Evolutionary conservation across 1,284 basidiomycete genomes (phyloP).

Genomic region (Paramarasmius palmivorus): DNA sequence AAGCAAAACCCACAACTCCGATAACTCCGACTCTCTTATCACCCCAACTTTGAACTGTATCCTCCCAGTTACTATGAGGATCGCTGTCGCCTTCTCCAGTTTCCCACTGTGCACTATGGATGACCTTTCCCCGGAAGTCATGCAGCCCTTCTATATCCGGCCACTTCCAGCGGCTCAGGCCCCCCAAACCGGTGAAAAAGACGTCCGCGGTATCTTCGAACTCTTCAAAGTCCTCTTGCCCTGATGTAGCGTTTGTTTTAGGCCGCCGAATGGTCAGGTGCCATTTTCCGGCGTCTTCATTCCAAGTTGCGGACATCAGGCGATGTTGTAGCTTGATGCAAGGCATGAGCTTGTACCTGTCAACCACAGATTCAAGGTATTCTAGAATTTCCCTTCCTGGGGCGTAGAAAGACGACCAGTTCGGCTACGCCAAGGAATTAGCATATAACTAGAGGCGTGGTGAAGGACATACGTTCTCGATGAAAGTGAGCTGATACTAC

Average conservation of each 20-base stretch:
- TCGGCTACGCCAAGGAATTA: constrained; percentile 31
- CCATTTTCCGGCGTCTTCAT: constrained; percentile 55
- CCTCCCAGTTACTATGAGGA: constrained; percentile 35
- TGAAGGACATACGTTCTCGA: constrained; percentile 41
- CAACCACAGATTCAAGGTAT: constrained; percentile 54
- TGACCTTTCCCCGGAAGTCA: constrained; percentile 47
- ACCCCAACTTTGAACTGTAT: constrained; percentile 48
- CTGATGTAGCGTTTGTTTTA: constrained; percentile 16
- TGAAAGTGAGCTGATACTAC: constrained; percentile 62
- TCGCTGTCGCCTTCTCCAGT: constrained; percentile 35
- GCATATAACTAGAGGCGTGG: neutral
- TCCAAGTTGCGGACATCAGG: constrained; percentile 48
- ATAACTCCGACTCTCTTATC: constrained; percentile 62
- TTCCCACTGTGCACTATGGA: constrained; percentile 63
- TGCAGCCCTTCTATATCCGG: constrained; percentile 57
- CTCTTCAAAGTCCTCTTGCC: constrained; percentile 37
- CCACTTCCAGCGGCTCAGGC: constrained; percentile 56
- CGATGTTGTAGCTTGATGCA: constrained; percentile 58
- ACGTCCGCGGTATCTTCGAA: constrained; percentile 54
- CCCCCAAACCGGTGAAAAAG: constrained; percentile 51
- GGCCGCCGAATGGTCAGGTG: constrained; percentile 47
- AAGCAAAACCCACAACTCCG: constrained; percentile 47
- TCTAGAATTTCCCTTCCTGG: constrained; percentile 55
- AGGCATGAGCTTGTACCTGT: constrained; percentile 56
- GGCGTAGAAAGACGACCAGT: constrained; percentile 64